Evolutionary conservation across 106 monocot species (phyloP), one percentile per base, ranked within the genome.

Genomic region (Xerophyta viscosa): DNA sequence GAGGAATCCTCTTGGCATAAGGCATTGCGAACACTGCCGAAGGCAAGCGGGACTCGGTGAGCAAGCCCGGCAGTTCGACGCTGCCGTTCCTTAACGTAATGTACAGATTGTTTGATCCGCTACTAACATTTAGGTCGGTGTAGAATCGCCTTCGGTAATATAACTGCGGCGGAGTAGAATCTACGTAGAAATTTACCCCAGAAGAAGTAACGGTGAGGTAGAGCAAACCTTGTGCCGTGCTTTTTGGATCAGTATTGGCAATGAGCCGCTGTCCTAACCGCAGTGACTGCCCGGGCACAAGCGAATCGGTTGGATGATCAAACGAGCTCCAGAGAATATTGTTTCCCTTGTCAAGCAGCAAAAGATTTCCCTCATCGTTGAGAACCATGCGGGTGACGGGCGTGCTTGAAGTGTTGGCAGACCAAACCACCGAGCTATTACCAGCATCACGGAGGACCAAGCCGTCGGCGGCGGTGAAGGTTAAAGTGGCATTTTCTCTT

Each of bases 261-360:
- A 52, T 45, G 14, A 79, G 64, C 20, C 48, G 48, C 33, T 59
- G 57, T 6, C 69, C 80, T 19, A 37, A 28, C 6, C 21, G 8
- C 18, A 81, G 56, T 7, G 57, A 39, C 57, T 80, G 80, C 0
- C 77, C 76, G 10, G 49, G 31, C 1, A 89, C 29, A 27, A 79
- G 42, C 10, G 73, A 46, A 54, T 89, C 83, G 0, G 72, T 77
- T 13, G 79, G 83, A 54, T 68, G 56, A 19, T 73, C 61, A 41
- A 78, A 67, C 0, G 83, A 83, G 17, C 68, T 51, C 79, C 88
- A 89, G 3, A 83, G 50, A 0, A 55, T 7, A 1, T 24, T 28
- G 12, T 65, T 59, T 0, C 54, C 39, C 12, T 1, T 2, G 48
- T 62, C 48, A 20, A 68, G 55, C 15, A 89, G 70, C 6, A 73